phyloP scores from a whole-genome alignment of 2,329 filamentous ascomycete species.

The Colletotrichum theobromicola region DNA sequence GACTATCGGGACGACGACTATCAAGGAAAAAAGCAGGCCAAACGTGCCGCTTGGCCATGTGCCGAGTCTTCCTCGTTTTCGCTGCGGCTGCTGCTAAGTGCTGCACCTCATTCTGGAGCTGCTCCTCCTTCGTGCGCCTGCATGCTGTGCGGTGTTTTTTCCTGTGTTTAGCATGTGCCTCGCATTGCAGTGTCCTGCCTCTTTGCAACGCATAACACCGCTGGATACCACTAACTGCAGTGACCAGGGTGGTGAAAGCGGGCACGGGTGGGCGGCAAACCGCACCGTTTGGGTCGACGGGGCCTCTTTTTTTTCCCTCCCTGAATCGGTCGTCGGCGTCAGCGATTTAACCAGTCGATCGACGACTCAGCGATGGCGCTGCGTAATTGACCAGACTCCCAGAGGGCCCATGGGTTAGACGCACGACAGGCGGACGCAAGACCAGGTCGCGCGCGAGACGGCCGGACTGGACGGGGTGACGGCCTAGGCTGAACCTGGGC shows the following conservation, averaged over 20 bases:
- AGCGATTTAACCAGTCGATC: slow-evolving; percentile 9
- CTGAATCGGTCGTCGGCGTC: not conserved
- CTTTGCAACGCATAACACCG: not conserved
- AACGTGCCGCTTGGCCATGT: not conserved
- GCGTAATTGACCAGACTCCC: not conserved
- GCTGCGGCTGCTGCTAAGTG: not conserved
- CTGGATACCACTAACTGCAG: not conserved
- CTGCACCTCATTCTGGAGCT: not conserved
- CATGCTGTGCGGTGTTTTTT: not conserved
- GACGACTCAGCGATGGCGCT: not conserved
- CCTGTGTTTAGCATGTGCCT: not conserved
- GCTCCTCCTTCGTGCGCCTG: not conserved
- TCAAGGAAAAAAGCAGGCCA: not conserved
- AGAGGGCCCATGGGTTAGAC: not conserved
- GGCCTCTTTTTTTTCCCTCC: not conserved
- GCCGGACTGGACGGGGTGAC: not conserved
- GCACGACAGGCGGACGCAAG: not conserved
- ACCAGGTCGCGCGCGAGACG: not conserved
- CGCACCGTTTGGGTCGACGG: not conserved
- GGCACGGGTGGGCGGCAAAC: slow-evolving; percentile 6
- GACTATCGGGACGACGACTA: too few relatives aligned
- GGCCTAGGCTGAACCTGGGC: slow-evolving; percentile 16
- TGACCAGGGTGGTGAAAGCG: not conserved
- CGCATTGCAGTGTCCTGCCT: not conserved
- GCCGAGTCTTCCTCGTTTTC: not conserved